Evolutionary conservation across 2,329 filamentous ascomycete species (phyloP).

Genomic region (Calonectria ilicicola): DNA sequence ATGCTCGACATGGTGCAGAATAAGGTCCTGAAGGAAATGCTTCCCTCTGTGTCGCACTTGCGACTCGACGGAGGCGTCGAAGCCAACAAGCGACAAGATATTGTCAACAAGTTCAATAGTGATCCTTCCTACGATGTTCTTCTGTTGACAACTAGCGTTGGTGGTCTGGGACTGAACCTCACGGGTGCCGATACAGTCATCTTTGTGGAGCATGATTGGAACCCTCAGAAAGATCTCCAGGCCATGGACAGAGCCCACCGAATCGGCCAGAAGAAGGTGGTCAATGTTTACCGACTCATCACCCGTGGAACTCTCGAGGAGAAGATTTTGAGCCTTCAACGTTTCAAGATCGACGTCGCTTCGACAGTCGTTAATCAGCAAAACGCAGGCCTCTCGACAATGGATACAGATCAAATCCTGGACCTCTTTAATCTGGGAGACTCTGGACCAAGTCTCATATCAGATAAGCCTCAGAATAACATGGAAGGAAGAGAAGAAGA

Average conservation of each 20-base stretch:
- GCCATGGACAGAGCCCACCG: conserved; percentile 99
- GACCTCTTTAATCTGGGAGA: conserved; percentile 95
- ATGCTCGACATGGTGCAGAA: conserved; percentile 99
- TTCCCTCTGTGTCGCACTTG: conserved; percentile 93
- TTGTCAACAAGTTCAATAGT: conserved; percentile 98
- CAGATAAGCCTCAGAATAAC: conserved; percentile 69
- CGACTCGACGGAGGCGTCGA: conserved; percentile 96
- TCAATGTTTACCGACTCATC: conserved; percentile 97
- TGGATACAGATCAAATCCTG: conserved; percentile 98
- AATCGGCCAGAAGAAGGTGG: conserved; percentile 99
- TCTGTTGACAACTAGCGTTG: conserved; percentile 93
- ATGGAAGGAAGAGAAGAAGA: conserved; percentile 79
- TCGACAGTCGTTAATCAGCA: conserved; percentile 99
- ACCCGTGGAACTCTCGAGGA: conserved; percentile 96
- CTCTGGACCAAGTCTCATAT: conserved; percentile 74
- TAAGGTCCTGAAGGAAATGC: conserved; percentile 87
- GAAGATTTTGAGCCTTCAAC: conserved; percentile 97
- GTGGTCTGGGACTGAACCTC: conserved; percentile 92
- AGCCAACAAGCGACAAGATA: conserved; percentile 92
- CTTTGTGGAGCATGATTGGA: conserved; percentile 99
- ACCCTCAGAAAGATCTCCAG: conserved; percentile 97
- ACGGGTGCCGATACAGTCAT: conserved; percentile 99
- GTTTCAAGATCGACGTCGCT: conserved; percentile 99
- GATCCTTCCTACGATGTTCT: conserved; percentile 97
- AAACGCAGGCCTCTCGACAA: conserved; percentile 91